A percentile compares a stretch with the other conserved stretches of the same genome.
phyloP scores from a whole-genome alignment of 306 rosid species.

The Lathyrus sativus region DNA sequence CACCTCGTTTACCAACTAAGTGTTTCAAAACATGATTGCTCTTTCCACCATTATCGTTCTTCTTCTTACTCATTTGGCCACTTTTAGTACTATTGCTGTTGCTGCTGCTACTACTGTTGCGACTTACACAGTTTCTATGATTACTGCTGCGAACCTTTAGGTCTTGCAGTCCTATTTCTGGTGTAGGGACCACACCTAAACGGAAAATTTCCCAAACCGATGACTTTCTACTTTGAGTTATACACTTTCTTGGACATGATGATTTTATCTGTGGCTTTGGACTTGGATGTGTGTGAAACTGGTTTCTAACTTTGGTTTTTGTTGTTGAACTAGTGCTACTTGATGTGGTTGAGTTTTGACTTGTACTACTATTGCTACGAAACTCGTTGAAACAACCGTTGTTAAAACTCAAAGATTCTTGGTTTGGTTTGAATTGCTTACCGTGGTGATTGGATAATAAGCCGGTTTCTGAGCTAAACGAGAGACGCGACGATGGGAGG shows the following conservation, averaged over 20 bases:
- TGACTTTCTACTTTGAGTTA: constrained; percentile 50
- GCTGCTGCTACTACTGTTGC: constrained; percentile 51
- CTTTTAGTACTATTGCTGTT: constrained; percentile 26
- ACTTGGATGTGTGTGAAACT: constrained; percentile 74
- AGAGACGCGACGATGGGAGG: constrained; percentile 64
- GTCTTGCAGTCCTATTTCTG: constrained; percentile 71
- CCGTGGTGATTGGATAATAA: neutral
- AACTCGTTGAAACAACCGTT: constrained; percentile 42
- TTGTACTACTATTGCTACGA: constrained; percentile 52
- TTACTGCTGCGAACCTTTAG: constrained; percentile 51
- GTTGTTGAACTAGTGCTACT: constrained; percentile 42
- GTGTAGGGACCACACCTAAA: constrained; percentile 68
- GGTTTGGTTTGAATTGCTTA: neutral
- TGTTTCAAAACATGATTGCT: constrained; percentile 38
- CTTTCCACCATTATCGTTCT: constrained; percentile 12
- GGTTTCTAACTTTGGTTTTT: constrained; percentile 52
- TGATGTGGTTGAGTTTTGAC: constrained; percentile 46
- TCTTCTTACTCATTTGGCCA: neutral
- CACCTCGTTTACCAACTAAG: constrained; percentile 42
- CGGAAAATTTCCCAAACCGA: constrained; percentile 78
- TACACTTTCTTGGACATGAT: constrained; percentile 37
- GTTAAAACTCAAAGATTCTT: neutral
- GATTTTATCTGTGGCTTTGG: constrained; percentile 69
- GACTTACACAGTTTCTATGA: constrained; percentile 43
- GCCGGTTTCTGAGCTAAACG: constrained; percentile 56